Conservation (phyloP, 768 basidiomycete genomes). For the Leccinum fibrillosum region DNA sequence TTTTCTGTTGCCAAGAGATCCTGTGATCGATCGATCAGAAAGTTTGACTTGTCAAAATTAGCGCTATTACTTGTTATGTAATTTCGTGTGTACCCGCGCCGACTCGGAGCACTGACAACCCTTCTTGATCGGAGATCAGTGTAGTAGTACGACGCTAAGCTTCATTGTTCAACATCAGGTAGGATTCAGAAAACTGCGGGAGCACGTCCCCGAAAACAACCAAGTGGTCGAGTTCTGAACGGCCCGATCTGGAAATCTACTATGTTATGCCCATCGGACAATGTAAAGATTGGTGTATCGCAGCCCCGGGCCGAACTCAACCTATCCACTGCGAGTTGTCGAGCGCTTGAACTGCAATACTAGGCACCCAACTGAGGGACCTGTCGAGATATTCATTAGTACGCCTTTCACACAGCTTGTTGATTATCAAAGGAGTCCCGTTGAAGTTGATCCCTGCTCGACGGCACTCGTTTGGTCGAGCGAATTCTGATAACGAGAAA, state of each 20-base stretch:
- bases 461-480: not conserved
- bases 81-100: not conserved
- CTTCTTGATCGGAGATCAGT: not conserved
- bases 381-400: not conserved
- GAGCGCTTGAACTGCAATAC: not conserved
- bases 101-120: not conserved
- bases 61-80: not conserved
- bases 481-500: not conserved
- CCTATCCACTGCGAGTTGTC: too few relatives aligned
- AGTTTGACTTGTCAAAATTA: not conserved
- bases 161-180: conserved; percentile 1
- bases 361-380: not conserved
- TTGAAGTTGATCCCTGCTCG: too few relatives aligned
- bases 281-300: too few relatives aligned
- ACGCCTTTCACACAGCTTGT: not conserved
- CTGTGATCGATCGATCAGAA: not conserved
- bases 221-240: not conserved
- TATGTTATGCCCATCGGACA: too few relatives aligned
- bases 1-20: not conserved
- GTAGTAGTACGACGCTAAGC: too few relatives aligned
- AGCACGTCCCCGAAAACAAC: not conserved
- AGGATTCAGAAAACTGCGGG: not conserved
- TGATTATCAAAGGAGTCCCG: too few relatives aligned
- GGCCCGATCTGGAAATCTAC: not conserved
- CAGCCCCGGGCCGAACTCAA: too few relatives aligned